phyloP scores from a whole-genome alignment of 306 rosid species.

The Carpinus viminea region DNA sequence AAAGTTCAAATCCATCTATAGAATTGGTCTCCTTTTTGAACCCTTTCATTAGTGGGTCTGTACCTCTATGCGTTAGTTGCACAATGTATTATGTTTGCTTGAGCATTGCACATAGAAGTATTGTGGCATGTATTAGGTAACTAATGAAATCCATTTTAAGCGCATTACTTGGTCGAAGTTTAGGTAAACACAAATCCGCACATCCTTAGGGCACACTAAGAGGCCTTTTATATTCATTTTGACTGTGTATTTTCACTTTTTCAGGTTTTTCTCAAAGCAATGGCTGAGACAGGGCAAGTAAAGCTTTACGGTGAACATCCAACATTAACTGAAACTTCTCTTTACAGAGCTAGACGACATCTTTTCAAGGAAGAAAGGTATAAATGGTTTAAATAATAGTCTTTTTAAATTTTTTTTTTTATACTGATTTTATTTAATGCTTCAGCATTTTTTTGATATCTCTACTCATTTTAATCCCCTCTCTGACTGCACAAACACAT shows the following conservation, averaged over 20 bases:
- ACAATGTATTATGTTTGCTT: constrained; percentile 6
- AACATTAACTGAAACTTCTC: constrained; percentile 85
- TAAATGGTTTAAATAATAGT: constrained; percentile 7
- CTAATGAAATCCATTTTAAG: not conserved
- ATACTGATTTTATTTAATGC: constrained; percentile 1
- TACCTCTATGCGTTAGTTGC: not conserved
- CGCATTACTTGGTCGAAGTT: not conserved
- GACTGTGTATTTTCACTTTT: constrained; percentile 11
- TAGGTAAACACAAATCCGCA: not conserved
- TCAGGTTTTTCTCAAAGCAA: constrained; percentile 96
- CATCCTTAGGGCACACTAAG: not conserved
- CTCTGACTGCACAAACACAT: not conserved
- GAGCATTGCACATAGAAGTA: not conserved
- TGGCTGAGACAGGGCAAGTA: constrained; percentile 94
- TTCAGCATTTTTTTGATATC: not conserved
- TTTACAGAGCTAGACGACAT: constrained; percentile 91
- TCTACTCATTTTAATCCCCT: not conserved
- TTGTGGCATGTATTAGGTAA: not conserved
- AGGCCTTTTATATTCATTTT: constrained; percentile 17
- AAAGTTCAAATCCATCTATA: not conserved
- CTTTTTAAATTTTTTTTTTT: not conserved
- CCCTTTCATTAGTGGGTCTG: constrained; percentile 9
- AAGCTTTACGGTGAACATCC: constrained; percentile 85
- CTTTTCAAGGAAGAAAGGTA: constrained; percentile 96
- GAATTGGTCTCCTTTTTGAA: constrained; percentile 8